Conservation (phyloP, 306 rosid species). For the Geum urbanum region DNA sequence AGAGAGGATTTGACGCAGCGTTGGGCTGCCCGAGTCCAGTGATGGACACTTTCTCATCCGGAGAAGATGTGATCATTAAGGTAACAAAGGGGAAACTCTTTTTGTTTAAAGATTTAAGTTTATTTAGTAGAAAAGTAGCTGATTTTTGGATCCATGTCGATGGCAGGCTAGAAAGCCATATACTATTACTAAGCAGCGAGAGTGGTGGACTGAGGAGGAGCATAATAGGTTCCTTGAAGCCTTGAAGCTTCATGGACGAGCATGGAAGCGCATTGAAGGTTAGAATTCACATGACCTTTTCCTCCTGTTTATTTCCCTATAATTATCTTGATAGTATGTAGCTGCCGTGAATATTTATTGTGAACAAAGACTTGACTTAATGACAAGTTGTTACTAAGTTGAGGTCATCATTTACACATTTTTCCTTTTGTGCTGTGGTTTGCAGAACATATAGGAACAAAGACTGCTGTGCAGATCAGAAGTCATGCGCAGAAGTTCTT, state of each 20-base stretch:
- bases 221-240: conserved; percentile 91
- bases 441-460: conserved; percentile 97
- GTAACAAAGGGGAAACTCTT: conserved; percentile 4
- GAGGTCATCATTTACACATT: conserved; percentile 19
- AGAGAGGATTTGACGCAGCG: too few relatives aligned
- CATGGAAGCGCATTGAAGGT: conserved; percentile 99
- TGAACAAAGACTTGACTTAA: conserved; percentile 18
- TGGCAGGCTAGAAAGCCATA: conserved; percentile 83
- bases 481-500: conserved; percentile 99
- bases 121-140: conserved; percentile 16
- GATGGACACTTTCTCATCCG: too few relatives aligned
- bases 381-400: conserved; percentile 13
- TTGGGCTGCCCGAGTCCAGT: too few relatives aligned
- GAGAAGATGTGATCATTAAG: too few relatives aligned
- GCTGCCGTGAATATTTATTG: conserved; percentile 12
- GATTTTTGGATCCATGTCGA: conserved; percentile 22
- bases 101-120: conserved; percentile 7
- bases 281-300: conserved; percentile 11
- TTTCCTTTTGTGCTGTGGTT: conserved; percentile 21
- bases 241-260: conserved; percentile 88
- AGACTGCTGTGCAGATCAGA: conserved; percentile 98
- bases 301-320: conserved; percentile 21
- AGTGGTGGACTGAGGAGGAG: conserved; percentile 98
- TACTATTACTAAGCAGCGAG: conserved; percentile 96
- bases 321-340: not conserved